Conservation (phyloP, 192 early-diverging fungal species). For the Chytriomyces sp. region DNA sequence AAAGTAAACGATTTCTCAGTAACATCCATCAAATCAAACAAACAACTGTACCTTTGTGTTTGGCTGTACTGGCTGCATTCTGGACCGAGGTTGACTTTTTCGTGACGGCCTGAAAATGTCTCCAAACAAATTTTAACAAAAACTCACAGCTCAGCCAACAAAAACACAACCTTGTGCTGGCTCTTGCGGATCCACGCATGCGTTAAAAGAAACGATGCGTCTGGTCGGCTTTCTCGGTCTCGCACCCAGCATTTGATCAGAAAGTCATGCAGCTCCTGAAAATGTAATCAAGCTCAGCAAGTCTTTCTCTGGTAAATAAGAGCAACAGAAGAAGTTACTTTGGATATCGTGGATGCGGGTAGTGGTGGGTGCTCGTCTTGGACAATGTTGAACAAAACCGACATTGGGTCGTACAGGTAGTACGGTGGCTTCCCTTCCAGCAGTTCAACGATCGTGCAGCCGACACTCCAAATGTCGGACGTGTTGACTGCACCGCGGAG, state of each 20-base stretch:
- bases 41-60: no score
- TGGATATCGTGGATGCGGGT: constrained; percentile 74
- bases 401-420: constrained; percentile 81
- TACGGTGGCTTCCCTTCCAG: constrained; percentile 94
- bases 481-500: constrained; percentile 83
- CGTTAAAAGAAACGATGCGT: constrained; percentile 71
- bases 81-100: no score
- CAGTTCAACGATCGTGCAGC: constrained; percentile 93
- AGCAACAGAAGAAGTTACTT: constrained; percentile 27
- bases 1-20: no score
- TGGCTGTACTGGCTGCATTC: no score
- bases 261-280: constrained; percentile 77
- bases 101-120: no score
- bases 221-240: constrained; percentile 71
- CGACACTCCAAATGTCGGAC: constrained; percentile 94
- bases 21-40: no score
- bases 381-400: constrained; percentile 92
- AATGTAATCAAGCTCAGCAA: not conserved
- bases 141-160: not conserved
- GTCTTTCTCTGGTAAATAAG: not conserved
- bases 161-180: constrained; percentile 28
- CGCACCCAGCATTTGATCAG: constrained; percentile 86
- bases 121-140: no score
- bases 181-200: constrained; percentile 74
- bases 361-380: constrained; percentile 78